Conservation (phyloP, 2,329 filamentous ascomycete genomes). For the Gnomoniopsis smithogilvyi region DNA sequence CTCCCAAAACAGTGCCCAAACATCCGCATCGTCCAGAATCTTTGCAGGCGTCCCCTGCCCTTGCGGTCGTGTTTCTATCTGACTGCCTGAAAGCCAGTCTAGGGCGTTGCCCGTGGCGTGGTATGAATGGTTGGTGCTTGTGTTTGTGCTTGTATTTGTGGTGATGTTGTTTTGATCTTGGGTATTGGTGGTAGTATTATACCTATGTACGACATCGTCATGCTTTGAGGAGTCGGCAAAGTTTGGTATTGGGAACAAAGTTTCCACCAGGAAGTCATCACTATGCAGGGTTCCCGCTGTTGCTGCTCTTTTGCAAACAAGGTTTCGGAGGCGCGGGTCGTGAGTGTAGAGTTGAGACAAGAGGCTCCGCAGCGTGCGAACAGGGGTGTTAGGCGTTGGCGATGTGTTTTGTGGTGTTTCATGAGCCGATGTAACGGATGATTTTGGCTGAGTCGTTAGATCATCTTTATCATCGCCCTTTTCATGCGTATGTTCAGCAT, state of each 20-base stretch:
- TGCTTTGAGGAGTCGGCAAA: not conserved
- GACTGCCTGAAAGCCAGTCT: not conserved
- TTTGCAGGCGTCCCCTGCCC: not conserved
- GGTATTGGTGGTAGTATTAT: not conserved
- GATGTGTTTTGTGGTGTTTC: constrained; percentile 1
- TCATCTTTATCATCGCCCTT: not conserved
- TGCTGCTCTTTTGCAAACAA: constrained; percentile 16
- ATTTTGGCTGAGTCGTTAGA: not conserved
- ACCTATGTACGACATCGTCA: not conserved
- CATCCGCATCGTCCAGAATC: constrained; percentile 24
- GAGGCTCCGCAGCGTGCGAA: constrained; percentile 25
- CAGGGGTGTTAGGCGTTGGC: constrained; percentile 21
- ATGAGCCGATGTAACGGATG: not conserved
- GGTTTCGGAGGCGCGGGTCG: constrained; percentile 27
- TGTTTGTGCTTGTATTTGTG: too few relatives aligned
- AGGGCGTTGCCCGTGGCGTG: not conserved
- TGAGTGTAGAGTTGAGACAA: constrained; percentile 28
- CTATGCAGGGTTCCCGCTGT: not conserved
- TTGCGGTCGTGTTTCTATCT: too few relatives aligned
- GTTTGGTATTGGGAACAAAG: constrained; percentile 14
- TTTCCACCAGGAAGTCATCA: not conserved
- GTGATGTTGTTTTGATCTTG: not conserved
- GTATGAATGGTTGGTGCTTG: not conserved
- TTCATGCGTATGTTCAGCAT: not conserved
- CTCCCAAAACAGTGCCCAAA: constrained; percentile 30